Evolutionary conservation across 768 basidiomycete genomes (phyloP).

Genomic region (Thelephora aurantiotincta): DNA sequence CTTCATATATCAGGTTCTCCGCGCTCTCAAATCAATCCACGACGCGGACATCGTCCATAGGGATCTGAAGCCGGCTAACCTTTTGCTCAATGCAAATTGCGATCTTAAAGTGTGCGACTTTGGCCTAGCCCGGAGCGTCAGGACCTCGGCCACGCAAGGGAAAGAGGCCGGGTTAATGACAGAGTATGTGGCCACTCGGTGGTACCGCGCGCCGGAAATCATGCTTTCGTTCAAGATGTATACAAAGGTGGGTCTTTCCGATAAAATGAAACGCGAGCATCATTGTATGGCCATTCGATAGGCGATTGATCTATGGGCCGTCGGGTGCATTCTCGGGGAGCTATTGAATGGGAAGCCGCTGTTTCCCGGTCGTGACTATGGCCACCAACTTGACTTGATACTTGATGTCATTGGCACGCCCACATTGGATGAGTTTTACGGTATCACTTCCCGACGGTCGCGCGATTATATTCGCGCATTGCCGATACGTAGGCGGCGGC

Average conservation of each 20-base stretch:
- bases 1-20: constrained; percentile 73
- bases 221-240: constrained; percentile 93
- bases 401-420: constrained; percentile 85
- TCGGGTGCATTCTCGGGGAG: constrained; percentile 69
- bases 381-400: constrained; percentile 80
- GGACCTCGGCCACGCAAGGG: constrained; percentile 35
- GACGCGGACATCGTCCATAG: constrained; percentile 71
- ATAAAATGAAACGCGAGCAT: not conserved
- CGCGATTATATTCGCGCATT: constrained; percentile 80
- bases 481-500: constrained; percentile 64
- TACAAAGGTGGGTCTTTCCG: constrained; percentile 35
- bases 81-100: constrained; percentile 80
- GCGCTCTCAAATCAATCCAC: constrained; percentile 82
- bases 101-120: constrained; percentile 87
- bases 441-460: constrained; percentile 73
- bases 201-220: constrained; percentile 91
- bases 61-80: constrained; percentile 77
- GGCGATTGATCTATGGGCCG: constrained; percentile 68
- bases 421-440: constrained; percentile 81
- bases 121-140: constrained; percentile 60
- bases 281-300: constrained; percentile 9
- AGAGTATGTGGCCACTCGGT: constrained; percentile 82
- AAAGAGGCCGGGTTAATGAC: constrained; percentile 63
- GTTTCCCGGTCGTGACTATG: constrained; percentile 81
- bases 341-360: constrained; percentile 69